Percentiles rank a stretch among this genome's conserved stretches.
phyloP scores from a whole-genome alignment of 2,329 filamentous ascomycete genomes.

The Colletotrichum caudatum region DNA sequence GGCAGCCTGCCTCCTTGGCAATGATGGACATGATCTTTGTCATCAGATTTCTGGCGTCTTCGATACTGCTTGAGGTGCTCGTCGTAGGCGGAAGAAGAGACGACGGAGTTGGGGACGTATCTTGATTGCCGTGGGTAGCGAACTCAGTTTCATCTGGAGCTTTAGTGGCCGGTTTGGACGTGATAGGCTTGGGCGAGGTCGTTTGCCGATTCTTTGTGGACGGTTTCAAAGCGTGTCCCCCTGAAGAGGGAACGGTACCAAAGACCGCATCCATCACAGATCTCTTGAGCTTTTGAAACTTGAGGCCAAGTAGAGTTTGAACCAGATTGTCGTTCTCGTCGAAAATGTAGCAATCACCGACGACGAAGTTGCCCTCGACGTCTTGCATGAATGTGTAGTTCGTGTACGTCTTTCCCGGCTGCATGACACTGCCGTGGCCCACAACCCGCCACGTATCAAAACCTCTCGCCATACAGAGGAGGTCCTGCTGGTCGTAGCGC shows the following conservation, averaged over 20 bases:
- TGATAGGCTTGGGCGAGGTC: no score
- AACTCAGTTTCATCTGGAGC: no score
- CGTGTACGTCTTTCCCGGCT: background rate
- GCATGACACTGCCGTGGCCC: background rate
- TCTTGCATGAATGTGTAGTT: conserved; percentile 2
- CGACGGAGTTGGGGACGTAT: no score
- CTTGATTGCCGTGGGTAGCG: no score
- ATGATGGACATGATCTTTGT: background rate
- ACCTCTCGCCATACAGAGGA: background rate
- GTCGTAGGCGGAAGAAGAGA: no score
- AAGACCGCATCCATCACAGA: background rate
- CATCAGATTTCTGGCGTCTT: background rate
- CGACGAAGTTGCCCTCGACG: background rate
- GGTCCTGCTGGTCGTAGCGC: background rate
- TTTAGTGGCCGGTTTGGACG: no score
- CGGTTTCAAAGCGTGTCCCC: no score
- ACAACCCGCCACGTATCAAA: conserved; percentile 12
- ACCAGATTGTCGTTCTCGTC: background rate
- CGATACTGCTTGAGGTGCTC: no score
- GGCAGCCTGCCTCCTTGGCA: background rate
- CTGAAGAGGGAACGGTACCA: background rate
- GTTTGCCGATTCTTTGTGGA: no score
- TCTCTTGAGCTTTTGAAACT: conserved; percentile 6
- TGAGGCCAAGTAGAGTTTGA: background rate
- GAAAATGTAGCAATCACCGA: background rate